Base-by-base conservation (phyloP, 2,329 filamentous ascomycete species). In the Diplodia corticola region DNA sequence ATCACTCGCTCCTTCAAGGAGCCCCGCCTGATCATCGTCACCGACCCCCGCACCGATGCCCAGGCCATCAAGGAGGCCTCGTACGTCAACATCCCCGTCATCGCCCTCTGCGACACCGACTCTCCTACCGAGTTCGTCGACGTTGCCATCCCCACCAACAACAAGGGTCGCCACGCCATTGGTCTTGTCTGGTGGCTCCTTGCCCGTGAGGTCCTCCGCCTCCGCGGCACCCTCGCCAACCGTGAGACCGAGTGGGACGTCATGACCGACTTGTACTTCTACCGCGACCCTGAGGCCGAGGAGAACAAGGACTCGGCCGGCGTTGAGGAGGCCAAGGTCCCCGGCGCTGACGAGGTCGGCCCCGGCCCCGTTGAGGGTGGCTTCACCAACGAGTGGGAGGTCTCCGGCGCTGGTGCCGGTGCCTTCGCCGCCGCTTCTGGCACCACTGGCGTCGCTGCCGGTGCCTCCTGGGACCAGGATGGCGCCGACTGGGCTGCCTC, bases 1-100 rank as follows among this genome's bases (percentile, higher is more conserved):
- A 99, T 99, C 91, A 99, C 96, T 84, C 94, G 95, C 80, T 98
- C 95, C 73, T 99, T 99, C 93, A 97, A 97, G 90, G 95, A 99
- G 88, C 95, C 95, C 80, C 96, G 96, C 83, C 88, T 99, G 80
- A 98, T 99, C 84, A 89, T 99, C 82, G 95, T 99, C 79, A 99
- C 95, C 85, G 95, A 99, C 84, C 95, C 95, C 78, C 94, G 96
- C 85, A 99, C 96, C 86, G 95, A 99, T 79, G 92, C 95, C 81
- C 95, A 99, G 89, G 95, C 95, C 80, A 99, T 99, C 90, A 98
- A 97, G 91, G 95, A 99, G 88, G 95, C 96, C 81, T 95, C 91
- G 80, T 99, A 99, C 85, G 95, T 99, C 87, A 99, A 99, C 90
- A 98, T 99, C 82, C 95, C 95, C 81, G 95, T 99, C 84, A 97